phyloP scores from a whole-genome alignment of 2,329 filamentous ascomycete genomes.

The Zopfia rhizophila region DNA sequence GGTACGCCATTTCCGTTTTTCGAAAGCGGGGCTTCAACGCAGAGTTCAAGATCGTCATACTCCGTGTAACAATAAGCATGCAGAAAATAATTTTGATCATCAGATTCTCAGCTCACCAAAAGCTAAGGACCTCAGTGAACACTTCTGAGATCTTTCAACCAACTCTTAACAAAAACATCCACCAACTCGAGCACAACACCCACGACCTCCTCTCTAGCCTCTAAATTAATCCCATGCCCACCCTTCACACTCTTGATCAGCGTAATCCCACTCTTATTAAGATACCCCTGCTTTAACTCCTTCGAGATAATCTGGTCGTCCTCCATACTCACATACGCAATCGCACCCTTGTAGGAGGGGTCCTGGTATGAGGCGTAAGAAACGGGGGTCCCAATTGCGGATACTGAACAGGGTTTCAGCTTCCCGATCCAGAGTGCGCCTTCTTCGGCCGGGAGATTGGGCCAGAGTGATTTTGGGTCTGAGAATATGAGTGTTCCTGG shows the following conservation, averaged over 20 bases:
- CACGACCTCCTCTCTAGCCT: constrained; percentile 1
- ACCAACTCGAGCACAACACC: constrained; percentile 3
- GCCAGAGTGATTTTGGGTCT: too few relatives aligned
- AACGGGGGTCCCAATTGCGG: not conserved
- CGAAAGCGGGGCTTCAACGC: too few relatives aligned
- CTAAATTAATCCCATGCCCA: constrained; percentile 1
- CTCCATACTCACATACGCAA: constrained; percentile 3
- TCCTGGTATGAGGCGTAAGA: constrained; percentile 6
- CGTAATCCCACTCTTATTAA: constrained; percentile 6
- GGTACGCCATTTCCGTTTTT: too few relatives aligned
- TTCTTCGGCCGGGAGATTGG: not conserved
- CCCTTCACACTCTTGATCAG: not conserved
- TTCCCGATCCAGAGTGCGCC: constrained; percentile 1
- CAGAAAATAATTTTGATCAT: too few relatives aligned
- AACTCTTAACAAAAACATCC: too few relatives aligned
- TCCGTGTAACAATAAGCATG: too few relatives aligned
- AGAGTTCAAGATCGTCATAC: too few relatives aligned
- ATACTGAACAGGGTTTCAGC: not conserved
- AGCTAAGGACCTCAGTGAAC: too few relatives aligned
- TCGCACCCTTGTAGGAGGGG: not conserved
- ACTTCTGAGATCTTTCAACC: too few relatives aligned
- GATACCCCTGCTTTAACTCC: not conserved
- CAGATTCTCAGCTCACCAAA: too few relatives aligned
- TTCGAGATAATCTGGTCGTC: not conserved
- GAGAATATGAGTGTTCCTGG: too few relatives aligned